Base-by-base conservation (phyloP, 805 yeast genomes). In the Candida nanaspora region DNA sequence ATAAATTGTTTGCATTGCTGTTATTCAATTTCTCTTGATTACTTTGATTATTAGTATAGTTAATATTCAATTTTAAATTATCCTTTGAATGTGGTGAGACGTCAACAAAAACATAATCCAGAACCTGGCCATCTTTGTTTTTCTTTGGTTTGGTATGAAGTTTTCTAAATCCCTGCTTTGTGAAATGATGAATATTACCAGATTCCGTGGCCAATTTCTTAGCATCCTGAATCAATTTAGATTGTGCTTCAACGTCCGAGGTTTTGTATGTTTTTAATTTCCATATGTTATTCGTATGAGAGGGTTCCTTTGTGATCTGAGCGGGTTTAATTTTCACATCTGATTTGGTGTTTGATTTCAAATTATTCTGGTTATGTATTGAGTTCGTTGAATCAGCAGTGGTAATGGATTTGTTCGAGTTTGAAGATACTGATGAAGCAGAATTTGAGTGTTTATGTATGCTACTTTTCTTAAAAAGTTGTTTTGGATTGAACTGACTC, bases 81-180 rank as follows among this genome's bases (percentile, higher is more conserved):
- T 21, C 34, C 22, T 26, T 26, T 25, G 37, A 26, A n/a, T 36
- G 38, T 4, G 38, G 38, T 6, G 33, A 36, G 2, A 36, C 33
- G 21, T 62, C 63, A 18, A 62, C 65, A 48, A 61, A 62, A 20
- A 58, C 43, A 40, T 61, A 62, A 41, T 59, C 61, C 23, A 50
- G 33, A 4, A 64, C 63, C 15, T 46, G 49, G 0, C 65, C 65
- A 32, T 56, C 55, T 44, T 59, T 57, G 35, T 46, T 54, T 9
- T 53, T 49, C 43, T 56, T 59, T 3, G 66, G 65, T 40, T 61
- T 56, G 15, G 56, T 41, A 29, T 47, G 50, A 21, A 55, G 49
- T 41, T 53, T 54, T 27, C 53, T 39, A 34, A 57, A 51, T 1
- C 62, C 61, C 30, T 55, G 48, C 40, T 52, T 55, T 35, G 53